These are phyloP conservation scores for Hygrocybe punicea DNA, from an alignment of 768 basidiomycete species.

Conservation along the genomic window DNA sequence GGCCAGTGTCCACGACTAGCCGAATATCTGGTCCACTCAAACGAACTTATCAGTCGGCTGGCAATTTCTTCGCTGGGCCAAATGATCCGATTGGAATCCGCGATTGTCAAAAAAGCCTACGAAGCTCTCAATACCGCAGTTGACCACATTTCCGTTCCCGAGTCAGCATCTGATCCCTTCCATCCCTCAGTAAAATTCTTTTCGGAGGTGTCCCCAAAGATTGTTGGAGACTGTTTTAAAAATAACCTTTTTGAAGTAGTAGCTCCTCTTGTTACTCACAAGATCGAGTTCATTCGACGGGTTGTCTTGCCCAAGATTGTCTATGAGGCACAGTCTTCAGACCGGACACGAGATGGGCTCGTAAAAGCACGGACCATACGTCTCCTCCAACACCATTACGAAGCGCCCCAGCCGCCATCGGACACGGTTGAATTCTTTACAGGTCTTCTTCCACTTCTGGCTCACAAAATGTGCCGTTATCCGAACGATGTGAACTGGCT, in stretches of 20 bases:
- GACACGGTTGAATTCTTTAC: slow-evolving; percentile 17
- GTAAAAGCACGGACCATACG: slow-evolving; percentile 14
- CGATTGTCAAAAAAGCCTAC: slow-evolving; percentile 16
- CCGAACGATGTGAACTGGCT: slow-evolving; percentile 12
- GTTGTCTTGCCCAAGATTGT: slow-evolving; percentile 14
- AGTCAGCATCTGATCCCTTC: not conserved
- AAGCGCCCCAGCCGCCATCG: slow-evolving; percentile 12
- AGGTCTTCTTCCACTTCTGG: slow-evolving; percentile 12
- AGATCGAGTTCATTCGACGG: slow-evolving; percentile 12
- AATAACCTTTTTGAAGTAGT: slow-evolving; percentile 14
- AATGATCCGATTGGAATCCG: slow-evolving; percentile 16
- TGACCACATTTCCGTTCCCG: slow-evolving; percentile 11
- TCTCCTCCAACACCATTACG: slow-evolving; percentile 14
- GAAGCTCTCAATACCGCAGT: slow-evolving; percentile 11
- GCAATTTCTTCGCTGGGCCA: slow-evolving; percentile 17
- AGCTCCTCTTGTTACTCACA: slow-evolving; percentile 16
- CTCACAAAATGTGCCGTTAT: slow-evolving; percentile 13
- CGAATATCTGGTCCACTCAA: slow-evolving; percentile 14
- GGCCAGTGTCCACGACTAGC: slow-evolving; percentile 15
- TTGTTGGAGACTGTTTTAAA: slow-evolving; percentile 18
- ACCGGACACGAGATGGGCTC: slow-evolving; percentile 17
- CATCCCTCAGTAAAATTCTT: slow-evolving; percentile 17
- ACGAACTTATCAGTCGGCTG: slow-evolving; percentile 10
- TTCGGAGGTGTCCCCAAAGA: slow-evolving; percentile 16
- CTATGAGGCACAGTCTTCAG: slow-evolving; percentile 12